Base-by-base conservation (phyloP, 345 rosid genomes). In the Isatis tinctoria region DNA sequence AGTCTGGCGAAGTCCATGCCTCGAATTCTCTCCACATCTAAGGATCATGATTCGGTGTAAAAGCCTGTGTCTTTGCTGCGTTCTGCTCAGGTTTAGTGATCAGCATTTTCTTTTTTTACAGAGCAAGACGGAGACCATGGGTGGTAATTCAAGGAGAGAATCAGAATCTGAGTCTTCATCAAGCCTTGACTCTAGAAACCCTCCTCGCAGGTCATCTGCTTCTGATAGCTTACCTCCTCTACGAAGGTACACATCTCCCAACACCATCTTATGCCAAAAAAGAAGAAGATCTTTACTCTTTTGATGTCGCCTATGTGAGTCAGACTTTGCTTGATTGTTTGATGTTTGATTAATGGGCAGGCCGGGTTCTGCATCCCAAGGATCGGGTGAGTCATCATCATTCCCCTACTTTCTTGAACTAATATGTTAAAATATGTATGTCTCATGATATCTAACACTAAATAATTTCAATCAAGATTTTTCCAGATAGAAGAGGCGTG, bases 191-290 rank as follows among this genome's bases (percentile, higher is more conserved):
- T 78, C 89, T 18, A 86, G 96, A 61, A 89, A 85, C 60, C 82
- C 90, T 16, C 83, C 90, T 11, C 81, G 93, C 20, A 86, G 91
- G 61, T 83, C 93, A 74, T 83, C 97, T 75, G 90, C 91, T 74
- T 92, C 92, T 60, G 91, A 94, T 70, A 94, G 88, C 74, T 83
- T 90, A 78, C 98, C 98, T 67, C 97, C 97, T 36, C 36, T 77
- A n/a, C 91, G 90, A 87, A 92, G 97, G 97, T 95, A 79, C 76
- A 79, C 77, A 44, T 26, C 13, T 49, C 0, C 27, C 48, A 40
- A 63, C 77, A 32, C 27, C 41, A 6, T 35, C 16, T 33, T 17
- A 39, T 13, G 32, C 40, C 48, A 14, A 41, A 58, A 12, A 28
- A 45, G 22, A 57, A 6, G 24, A 22, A 22, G 2, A 37, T 69